Percentiles rank a stretch among this genome's conserved stretches.
Conservation (phyloP, 2,329 filamentous ascomycete genomes). For the Polychaeton citri region DNA sequence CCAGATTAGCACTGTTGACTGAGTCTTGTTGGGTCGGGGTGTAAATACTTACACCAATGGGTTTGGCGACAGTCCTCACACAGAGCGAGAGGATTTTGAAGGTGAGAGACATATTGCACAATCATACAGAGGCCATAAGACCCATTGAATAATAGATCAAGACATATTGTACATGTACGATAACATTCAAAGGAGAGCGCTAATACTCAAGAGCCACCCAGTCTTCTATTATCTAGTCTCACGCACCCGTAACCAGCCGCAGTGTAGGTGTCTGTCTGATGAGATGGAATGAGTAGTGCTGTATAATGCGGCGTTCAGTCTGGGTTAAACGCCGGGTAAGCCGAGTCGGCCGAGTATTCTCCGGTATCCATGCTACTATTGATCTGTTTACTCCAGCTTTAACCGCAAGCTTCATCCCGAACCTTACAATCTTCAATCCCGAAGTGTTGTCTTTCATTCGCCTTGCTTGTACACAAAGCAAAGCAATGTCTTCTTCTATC, state of each 20-base stretch:
- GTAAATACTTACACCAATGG: constrained; percentile 44
- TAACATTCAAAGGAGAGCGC: too few species aligned
- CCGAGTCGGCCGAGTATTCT: neutral
- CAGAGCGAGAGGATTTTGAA: constrained; percentile 53
- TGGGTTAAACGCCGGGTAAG: too few species aligned
- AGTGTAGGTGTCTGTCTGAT: too few species aligned
- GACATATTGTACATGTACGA: too few species aligned
- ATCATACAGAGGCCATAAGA: too few species aligned
- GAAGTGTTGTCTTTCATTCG: neutral
- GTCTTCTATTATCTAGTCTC: too few species aligned
- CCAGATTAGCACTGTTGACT: neutral
- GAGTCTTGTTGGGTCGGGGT: neutral
- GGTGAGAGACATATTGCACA: constrained; percentile 48
- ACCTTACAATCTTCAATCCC: neutral
- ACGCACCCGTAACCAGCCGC: too few species aligned
- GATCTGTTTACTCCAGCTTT: neutral
- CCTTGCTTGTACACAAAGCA: neutral
- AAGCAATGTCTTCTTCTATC: constrained; percentile 21
- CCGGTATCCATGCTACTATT: neutral
- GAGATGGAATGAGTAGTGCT: too few species aligned
- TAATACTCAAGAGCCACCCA: too few species aligned
- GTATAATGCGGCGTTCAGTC: too few species aligned
- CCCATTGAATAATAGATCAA: too few species aligned
- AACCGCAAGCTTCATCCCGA: neutral
- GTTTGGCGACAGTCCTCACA: constrained; percentile 54